Percentiles rank a stretch among this genome's conserved stretches.
Conservation (phyloP, 345 rosid species). For the Gossypium longicalyx region DNA sequence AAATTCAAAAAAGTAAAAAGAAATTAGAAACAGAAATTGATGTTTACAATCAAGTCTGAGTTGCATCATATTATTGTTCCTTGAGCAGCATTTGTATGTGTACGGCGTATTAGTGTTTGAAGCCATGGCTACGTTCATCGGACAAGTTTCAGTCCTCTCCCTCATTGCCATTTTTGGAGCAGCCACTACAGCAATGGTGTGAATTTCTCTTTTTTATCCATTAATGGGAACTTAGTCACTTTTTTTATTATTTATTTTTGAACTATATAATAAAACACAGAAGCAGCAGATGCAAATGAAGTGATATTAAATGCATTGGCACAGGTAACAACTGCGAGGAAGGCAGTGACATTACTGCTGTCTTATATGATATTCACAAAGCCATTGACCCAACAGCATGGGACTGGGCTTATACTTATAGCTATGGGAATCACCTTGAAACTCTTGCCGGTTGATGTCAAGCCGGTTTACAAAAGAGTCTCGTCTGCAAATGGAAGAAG, state of each 20-base stretch:
- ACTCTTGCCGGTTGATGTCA: constrained; percentile 34
- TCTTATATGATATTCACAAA: constrained; percentile 89
- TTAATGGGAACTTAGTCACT: neutral
- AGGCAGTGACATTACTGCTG: constrained; percentile 66
- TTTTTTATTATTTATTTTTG: too few relatives aligned
- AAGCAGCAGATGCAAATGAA: neutral
- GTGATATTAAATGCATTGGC: neutral
- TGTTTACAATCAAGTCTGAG: neutral
- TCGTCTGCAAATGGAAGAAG: constrained; percentile 1
- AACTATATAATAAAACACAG: neutral
- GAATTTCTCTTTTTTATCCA: neutral
- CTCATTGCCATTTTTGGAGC: constrained; percentile 95
- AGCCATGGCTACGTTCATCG: constrained; percentile 93
- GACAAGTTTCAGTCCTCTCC: constrained; percentile 89
- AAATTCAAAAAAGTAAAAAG: too few relatives aligned
- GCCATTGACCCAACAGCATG: constrained; percentile 74
- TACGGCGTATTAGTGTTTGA: constrained; percentile 85
- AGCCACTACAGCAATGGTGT: constrained; percentile 99
- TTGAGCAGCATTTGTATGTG: constrained; percentile 81
- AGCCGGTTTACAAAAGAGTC: constrained; percentile 15
- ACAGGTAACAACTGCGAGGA: constrained; percentile 63
- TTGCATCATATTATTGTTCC: neutral
- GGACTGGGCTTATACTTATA: constrained; percentile 53
- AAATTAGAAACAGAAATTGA: too few relatives aligned
- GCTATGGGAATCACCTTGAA: constrained; percentile 74